These are phyloP conservation scores for Cordia subcordata DNA, from an alignment of 257 asterid genomes.

Conservation along the genomic window DNA sequence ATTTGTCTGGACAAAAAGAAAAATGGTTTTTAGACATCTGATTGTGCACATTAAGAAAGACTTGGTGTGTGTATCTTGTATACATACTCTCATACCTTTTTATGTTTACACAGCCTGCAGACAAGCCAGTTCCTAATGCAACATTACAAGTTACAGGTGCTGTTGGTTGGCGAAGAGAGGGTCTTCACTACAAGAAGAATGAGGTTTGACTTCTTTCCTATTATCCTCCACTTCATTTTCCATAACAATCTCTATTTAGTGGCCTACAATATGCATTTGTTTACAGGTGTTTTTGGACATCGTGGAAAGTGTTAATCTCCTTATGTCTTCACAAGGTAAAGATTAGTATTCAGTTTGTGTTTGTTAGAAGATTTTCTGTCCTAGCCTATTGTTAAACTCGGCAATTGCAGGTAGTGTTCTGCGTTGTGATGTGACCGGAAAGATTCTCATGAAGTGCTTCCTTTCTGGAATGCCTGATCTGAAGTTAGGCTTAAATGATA, in stretches of 20 bases:
- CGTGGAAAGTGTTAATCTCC: slow-evolving; percentile 98
- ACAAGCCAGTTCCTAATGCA: slow-evolving; percentile 95
- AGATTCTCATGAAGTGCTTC: slow-evolving; percentile 95
- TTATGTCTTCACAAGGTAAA: slow-evolving; percentile 96
- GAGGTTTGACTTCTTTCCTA: slow-evolving; percentile 51
- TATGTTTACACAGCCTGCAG: slow-evolving; percentile 52
- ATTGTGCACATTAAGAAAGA: neutral
- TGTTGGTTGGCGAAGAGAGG: slow-evolving; percentile 99
- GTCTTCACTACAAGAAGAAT: slow-evolving; percentile 90
- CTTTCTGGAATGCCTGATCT: slow-evolving; percentile 99
- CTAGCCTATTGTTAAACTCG: slow-evolving; percentile 15
- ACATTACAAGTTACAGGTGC: slow-evolving; percentile 99
- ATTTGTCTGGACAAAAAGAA: neutral
- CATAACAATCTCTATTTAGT: neutral
- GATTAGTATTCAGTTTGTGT: neutral
- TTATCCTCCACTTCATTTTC: neutral
- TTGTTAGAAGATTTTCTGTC: slow-evolving; percentile 7
- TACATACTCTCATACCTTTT: slow-evolving; percentile 15
- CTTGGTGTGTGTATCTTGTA: neutral
- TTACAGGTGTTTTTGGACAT: slow-evolving; percentile 93
- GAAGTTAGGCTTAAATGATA: slow-evolving; percentile 97
- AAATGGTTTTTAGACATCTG: neutral
- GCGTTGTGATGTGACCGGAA: slow-evolving; percentile 98
- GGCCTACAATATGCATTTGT: slow-evolving; percentile 14
- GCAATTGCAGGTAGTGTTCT: slow-evolving; percentile 76